These are phyloP conservation scores for Stephania cephalantha DNA, from an alignment of 164 flowering plant genomes.

Conservation along the genomic window DNA sequence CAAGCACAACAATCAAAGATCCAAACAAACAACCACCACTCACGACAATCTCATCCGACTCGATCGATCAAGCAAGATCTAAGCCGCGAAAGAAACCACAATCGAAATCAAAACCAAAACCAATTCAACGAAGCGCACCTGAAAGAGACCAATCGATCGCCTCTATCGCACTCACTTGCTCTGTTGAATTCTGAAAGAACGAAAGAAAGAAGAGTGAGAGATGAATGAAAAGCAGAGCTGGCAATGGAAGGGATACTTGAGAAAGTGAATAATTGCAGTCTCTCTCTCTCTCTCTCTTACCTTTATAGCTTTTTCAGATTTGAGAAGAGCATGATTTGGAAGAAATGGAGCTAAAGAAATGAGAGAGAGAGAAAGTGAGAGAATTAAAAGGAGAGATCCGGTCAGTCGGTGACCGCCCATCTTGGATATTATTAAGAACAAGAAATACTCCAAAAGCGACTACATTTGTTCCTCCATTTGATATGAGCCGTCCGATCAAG, in stretches of 20 bases:
- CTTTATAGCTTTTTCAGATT: constrained; percentile 13
- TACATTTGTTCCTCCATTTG: not conserved
- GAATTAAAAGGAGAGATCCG: constrained; percentile 5
- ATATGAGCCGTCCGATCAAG: not conserved
- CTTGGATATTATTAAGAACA: not conserved
- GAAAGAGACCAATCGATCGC: not conserved
- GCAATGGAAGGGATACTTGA: constrained; percentile 19
- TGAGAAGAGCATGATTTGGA: constrained; percentile 1
- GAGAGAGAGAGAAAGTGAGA: not conserved
- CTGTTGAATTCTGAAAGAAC: not conserved
- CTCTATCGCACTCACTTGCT: not conserved
- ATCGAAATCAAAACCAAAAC: not conserved
- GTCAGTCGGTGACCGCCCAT: constrained; percentile 4
- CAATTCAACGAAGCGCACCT: not conserved
- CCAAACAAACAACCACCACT: not conserved
- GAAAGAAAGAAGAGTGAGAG: not conserved
- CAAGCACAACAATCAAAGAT: not conserved
- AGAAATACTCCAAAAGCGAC: not conserved
- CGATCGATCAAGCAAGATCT: not conserved
- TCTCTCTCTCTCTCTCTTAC: constrained; percentile 21
- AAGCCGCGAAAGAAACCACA: not conserved
- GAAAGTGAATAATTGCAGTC: constrained; percentile 29
- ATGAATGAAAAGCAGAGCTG: constrained; percentile 23
- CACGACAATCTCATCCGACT: not conserved
- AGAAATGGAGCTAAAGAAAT: constrained; percentile 1